Evolutionary conservation across 129 eudicot species (phyloP).

Genomic region (Artemisia tridentata): DNA sequence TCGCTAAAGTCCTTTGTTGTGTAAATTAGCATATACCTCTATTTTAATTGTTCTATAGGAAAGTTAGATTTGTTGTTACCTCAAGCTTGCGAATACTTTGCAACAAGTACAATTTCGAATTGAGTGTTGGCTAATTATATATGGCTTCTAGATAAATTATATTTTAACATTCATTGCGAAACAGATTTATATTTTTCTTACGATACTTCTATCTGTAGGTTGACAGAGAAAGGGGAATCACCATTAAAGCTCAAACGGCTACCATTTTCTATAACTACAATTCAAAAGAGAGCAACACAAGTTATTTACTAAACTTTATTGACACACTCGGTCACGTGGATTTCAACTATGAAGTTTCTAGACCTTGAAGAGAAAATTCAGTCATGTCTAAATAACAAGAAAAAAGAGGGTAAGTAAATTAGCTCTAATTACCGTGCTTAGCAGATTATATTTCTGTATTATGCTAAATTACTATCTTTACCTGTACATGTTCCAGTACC

Average conservation of each 20-base stretch:
- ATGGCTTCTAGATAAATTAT: constrained; percentile 4
- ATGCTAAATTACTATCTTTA: no score
- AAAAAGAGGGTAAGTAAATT: no score
- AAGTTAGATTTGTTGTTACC: no score
- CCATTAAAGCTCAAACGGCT: constrained; percentile 98
- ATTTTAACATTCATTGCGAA: background rate
- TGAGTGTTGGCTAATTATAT: background rate
- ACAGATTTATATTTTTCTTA: background rate
- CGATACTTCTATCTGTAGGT: constrained; percentile 42
- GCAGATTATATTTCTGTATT: no score
- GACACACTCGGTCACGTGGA: constrained; percentile 99
- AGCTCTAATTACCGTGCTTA: no score
- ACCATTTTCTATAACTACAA: constrained; percentile 75
- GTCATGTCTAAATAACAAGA: no score
- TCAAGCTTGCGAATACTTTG: background rate
- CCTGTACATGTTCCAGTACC: no score
- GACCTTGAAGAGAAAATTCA: no score
- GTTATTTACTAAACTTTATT: constrained; percentile 67
- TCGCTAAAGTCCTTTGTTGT: no score
- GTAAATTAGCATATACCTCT: no score
- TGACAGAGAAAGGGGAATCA: constrained; percentile 95
- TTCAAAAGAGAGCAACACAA: constrained; percentile 38
- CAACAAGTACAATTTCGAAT: background rate
- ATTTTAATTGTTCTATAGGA: no score
- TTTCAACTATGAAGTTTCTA: constrained; percentile 97